phyloP scores from a whole-genome alignment of 2,329 filamentous ascomycete species.

The Colletotrichum euphorbiae region DNA sequence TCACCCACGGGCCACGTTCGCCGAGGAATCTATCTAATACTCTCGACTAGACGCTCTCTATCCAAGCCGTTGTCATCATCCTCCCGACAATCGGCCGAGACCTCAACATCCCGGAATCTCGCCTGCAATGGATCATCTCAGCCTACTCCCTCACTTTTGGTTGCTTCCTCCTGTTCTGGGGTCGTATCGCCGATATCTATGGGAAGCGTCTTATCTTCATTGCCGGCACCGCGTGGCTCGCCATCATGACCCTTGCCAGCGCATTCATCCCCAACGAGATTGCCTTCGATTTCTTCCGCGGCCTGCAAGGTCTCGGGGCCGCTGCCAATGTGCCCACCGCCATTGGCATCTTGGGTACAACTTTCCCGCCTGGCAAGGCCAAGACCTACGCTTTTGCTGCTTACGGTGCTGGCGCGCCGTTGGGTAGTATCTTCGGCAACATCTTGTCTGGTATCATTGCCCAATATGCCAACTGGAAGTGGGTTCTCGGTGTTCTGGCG shows the following conservation, averaged over 20 bases:
- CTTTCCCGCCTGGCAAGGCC: conserved; percentile 73
- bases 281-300: conserved; percentile 74
- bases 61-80: conserved; percentile 71
- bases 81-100: conserved; percentile 70
- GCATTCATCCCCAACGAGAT: conserved; percentile 76
- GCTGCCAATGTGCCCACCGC: conserved; percentile 78
- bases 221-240: conserved; percentile 72
- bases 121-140: conserved; percentile 75
- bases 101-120: conserved; percentile 66
- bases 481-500: conserved; percentile 74
- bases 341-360: conserved; percentile 76
- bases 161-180: conserved; percentile 76
- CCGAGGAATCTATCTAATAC: conserved; percentile 29
- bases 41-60: conserved; percentile 61
- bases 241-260: conserved; percentile 67
- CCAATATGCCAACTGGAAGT: conserved; percentile 72
- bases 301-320: conserved; percentile 74
- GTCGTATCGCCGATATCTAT: conserved; percentile 74
- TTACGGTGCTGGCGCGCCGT: conserved; percentile 72
- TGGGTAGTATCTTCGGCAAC: conserved; percentile 74
- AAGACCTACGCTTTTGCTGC: conserved; percentile 78
- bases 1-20: not conserved
- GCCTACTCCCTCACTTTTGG: conserved; percentile 75
- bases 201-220: conserved; percentile 75
- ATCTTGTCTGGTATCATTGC: conserved; percentile 72